Conservation (phyloP, 352 stramenopile species). For the Globisporangium sylvaticum region DNA sequence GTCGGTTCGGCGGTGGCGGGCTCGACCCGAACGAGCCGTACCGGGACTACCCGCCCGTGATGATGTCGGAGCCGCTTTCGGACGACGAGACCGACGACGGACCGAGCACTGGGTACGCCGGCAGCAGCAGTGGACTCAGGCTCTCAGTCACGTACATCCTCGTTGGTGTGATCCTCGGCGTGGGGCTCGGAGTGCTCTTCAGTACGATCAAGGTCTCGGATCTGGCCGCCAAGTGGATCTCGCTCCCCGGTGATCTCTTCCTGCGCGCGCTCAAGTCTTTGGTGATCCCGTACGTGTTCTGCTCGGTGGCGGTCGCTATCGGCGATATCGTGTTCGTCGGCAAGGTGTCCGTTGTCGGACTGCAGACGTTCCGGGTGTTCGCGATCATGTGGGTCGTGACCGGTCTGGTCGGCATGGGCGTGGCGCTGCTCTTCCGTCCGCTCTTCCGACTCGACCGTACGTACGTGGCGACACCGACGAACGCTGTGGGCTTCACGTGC, state of each 20-base stretch:
- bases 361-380: constrained; percentile 67
- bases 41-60: constrained; percentile 10
- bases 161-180: constrained; percentile 40
- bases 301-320: constrained; percentile 67
- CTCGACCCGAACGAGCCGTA: constrained; percentile 6
- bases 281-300: constrained; percentile 83
- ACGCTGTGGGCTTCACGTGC: constrained; percentile 51
- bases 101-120: constrained; percentile 16
- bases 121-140: constrained; percentile 34
- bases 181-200: constrained; percentile 51
- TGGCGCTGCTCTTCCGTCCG: constrained; percentile 55
- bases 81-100: constrained; percentile 8
- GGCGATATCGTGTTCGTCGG: constrained; percentile 74
- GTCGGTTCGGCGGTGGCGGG: neutral
- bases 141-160: constrained; percentile 56
- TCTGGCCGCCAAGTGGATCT: constrained; percentile 46
- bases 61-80: constrained; percentile 15
- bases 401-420: constrained; percentile 40
- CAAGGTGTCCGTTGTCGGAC: constrained; percentile 63
- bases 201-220: constrained; percentile 36
- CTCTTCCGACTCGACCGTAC: constrained; percentile 36
- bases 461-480: constrained; percentile 19
- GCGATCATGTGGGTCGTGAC: constrained; percentile 48
- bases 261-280: constrained; percentile 69
- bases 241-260: constrained; percentile 73